Evolutionary conservation across 1,139 yeast species (phyloP).

Genomic region (Nakaseomyces kungkrabaensis): DNA sequence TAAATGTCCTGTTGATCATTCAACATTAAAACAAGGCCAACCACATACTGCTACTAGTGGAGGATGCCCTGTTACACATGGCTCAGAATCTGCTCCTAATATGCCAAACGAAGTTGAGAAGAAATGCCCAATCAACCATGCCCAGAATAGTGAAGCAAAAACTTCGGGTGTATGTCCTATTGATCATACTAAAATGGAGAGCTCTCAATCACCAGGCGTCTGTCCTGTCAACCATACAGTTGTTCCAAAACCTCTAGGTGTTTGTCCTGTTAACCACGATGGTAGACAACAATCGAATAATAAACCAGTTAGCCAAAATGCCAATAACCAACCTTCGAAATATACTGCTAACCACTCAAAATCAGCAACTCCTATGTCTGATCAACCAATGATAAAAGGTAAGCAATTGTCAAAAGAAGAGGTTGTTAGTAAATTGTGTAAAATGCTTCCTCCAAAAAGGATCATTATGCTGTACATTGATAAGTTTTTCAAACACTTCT

Average conservation of each 20-base stretch:
- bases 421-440: slow-evolving; percentile 13
- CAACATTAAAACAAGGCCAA: slow-evolving; percentile 1
- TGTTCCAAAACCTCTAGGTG: not conserved
- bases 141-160: not conserved
- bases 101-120: not conserved
- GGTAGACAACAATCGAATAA: not conserved
- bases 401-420: slow-evolving; percentile 8
- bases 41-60: not conserved
- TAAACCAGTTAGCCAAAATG: not conserved
- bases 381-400: not conserved
- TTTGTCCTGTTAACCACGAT: not conserved
- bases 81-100: not conserved
- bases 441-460: slow-evolving; percentile 33
- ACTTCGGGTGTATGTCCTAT: slow-evolving; percentile 7
- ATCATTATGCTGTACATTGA: slow-evolving; percentile 34
- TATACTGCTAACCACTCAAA: not conserved
- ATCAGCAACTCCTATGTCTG: not conserved
- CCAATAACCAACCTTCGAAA: not conserved
- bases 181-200: slow-evolving; percentile 4
- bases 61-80: not conserved
- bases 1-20: slow-evolving; percentile 15
- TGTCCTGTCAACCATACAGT: not conserved
- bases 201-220: not conserved
- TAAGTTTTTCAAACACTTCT: slow-evolving; percentile 36
- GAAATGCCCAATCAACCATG: not conserved